phyloP scores from a whole-genome alignment of 148 eudicot species.

The Amaranthus cruentus region DNA sequence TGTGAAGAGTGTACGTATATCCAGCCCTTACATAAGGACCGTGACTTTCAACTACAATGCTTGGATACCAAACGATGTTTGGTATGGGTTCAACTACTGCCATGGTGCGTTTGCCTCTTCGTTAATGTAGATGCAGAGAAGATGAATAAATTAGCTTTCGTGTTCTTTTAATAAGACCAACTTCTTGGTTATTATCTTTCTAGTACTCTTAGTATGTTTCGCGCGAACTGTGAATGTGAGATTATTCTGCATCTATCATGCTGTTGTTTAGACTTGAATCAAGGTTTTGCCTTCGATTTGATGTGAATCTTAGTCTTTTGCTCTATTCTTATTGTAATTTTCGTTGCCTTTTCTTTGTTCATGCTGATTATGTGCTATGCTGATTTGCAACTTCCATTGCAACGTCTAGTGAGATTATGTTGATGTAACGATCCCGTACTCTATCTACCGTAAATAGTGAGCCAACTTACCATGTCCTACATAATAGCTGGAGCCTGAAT shows the following conservation, averaged over 20 bases:
- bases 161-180: slow-evolving; percentile 6
- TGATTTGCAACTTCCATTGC: neutral
- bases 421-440: neutral
- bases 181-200: slow-evolving; percentile 9
- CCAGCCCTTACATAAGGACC: slow-evolving; percentile 32
- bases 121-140: slow-evolving; percentile 29
- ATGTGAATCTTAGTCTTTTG: neutral
- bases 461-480: neutral
- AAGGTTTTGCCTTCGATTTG: neutral
- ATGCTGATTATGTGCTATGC: neutral
- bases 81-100: slow-evolving; percentile 54
- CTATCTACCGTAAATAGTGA: neutral
- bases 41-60: slow-evolving; percentile 37
- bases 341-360: neutral
- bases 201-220: neutral
- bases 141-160: slow-evolving; percentile 15
- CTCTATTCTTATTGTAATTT: neutral
- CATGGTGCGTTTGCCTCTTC: slow-evolving; percentile 31
- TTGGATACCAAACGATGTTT: slow-evolving; percentile 38
- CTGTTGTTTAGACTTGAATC: neutral
- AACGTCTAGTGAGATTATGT: neutral
- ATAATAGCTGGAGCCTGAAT: neutral
- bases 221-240: slow-evolving; percentile 10
- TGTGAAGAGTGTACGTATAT: slow-evolving; percentile 37
- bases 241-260: slow-evolving; percentile 13